Conservation (phyloP, 805 yeast species). For the Candida lessepsii region DNA sequence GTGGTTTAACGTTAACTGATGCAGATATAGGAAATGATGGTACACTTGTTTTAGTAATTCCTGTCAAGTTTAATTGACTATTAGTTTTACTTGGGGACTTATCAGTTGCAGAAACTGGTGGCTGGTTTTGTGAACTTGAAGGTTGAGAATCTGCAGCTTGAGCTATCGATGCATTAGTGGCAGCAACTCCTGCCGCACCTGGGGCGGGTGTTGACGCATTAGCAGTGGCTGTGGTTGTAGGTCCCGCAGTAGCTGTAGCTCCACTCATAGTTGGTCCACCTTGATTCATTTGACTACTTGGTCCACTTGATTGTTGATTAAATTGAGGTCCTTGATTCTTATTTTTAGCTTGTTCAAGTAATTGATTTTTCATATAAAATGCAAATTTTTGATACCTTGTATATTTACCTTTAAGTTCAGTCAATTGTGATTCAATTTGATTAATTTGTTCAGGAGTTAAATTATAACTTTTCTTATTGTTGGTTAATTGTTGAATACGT, state of each 20-base stretch:
- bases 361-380: conserved; percentile 42
- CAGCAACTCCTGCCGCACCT: conserved; percentile 13
- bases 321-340: conserved; percentile 9
- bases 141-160: conserved; percentile 4
- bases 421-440: conserved; percentile 48
- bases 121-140: background rate
- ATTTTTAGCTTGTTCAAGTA: conserved; percentile 30
- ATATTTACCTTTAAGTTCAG: conserved; percentile 45
- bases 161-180: conserved; percentile 10
- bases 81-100: conserved; percentile 16
- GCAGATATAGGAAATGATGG: conserved; percentile 75
- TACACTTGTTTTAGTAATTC: conserved; percentile 50
- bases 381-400: conserved; percentile 53
- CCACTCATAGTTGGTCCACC: conserved; percentile 10
- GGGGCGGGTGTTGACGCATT: conserved; percentile 10
- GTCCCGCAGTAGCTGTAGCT: conserved; percentile 5
- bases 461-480: conserved; percentile 43
- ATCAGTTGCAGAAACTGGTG: conserved; percentile 6
- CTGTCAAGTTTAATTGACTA: conserved; percentile 30
- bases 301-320: conserved; percentile 1
- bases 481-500: conserved; percentile 50
- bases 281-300: conserved; percentile 3
- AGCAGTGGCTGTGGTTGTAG: conserved; percentile 11
- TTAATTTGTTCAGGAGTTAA: conserved; percentile 46
- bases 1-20: conserved; percentile 62